A percentile compares a stretch with the other conserved stretches of the same genome.
Conservation (phyloP, 202 grass and related monocot species). For the Musa balbisiana region DNA sequence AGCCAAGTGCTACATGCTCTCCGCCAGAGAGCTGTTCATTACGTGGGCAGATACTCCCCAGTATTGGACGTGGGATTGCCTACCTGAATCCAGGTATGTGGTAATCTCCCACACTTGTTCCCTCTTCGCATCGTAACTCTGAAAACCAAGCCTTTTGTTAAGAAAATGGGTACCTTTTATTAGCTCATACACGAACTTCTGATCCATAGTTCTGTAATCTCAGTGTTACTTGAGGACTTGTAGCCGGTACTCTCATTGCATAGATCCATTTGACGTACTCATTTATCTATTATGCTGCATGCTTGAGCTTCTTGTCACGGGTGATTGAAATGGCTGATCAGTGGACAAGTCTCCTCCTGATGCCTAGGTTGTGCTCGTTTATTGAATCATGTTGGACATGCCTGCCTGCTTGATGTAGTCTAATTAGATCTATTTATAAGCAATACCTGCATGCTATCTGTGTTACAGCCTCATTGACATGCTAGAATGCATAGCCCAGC, state of each 20-base stretch:
- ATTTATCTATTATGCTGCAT: neutral
- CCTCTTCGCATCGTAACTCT: neutral
- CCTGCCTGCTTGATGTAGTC: neutral
- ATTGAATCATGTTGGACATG: too few species aligned
- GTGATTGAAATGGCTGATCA: neutral
- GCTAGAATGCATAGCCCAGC: too few species aligned
- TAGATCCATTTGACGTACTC: too few species aligned
- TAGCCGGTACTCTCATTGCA: too few species aligned
- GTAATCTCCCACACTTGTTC: neutral
- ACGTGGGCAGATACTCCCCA: neutral
- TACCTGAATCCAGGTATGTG: conserved; percentile 17
- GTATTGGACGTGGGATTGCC: conserved; percentile 17
- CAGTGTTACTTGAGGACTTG: too few species aligned
- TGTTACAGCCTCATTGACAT: too few species aligned
- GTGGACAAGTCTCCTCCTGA: neutral
- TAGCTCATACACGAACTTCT: too few species aligned
- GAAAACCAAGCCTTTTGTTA: too few species aligned
- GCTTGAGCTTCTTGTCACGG: neutral
- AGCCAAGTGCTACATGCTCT: conserved; percentile 31
- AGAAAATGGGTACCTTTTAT: too few species aligned
- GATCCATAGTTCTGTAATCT: too few species aligned
- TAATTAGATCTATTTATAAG: too few species aligned
- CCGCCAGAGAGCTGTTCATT: neutral
- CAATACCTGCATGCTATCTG: too few species aligned
- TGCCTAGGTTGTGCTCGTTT: neutral